phyloP scores from a whole-genome alignment of 2,329 filamentous ascomycete species.

The Xylaria sp. region DNA sequence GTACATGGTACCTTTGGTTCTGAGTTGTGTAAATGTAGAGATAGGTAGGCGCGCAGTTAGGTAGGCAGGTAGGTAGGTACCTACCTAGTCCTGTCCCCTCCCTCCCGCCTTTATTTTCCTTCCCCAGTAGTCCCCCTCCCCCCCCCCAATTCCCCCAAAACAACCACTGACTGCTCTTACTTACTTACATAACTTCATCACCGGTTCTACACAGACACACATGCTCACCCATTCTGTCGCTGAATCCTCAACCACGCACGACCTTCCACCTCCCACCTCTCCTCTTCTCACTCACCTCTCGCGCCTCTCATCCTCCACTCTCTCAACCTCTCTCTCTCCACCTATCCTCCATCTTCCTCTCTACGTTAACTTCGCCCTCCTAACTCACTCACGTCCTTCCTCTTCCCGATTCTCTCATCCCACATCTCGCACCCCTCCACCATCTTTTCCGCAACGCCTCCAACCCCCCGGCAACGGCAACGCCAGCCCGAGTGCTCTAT shows the following conservation, averaged over 20 bases:
- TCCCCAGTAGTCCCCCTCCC: conserved; percentile 20
- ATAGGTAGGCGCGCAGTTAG: too few species aligned
- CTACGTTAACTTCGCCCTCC: conserved; percentile 16
- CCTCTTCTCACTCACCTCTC: conserved; percentile 8
- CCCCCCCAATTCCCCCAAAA: conserved; percentile 9
- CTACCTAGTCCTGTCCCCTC: conserved; percentile 19
- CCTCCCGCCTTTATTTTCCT: conserved; percentile 28
- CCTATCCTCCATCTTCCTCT: conserved; percentile 18
- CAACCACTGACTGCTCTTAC: too few species aligned
- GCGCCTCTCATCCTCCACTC: background rate
- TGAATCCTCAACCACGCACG: conserved; percentile 24
- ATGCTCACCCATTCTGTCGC: conserved; percentile 22
- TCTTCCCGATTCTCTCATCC: conserved; percentile 14
- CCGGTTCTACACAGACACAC: conserved; percentile 26
- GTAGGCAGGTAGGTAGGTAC: too few species aligned
- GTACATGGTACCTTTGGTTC: too few species aligned
- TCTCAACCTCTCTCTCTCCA: conserved; percentile 5
- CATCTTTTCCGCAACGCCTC: conserved; percentile 15
- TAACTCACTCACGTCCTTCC: conserved; percentile 14
- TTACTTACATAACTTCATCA: conserved; percentile 30
- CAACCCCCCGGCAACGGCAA: conserved; percentile 14
- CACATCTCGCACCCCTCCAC: conserved; percentile 20
- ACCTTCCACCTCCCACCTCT: conserved; percentile 24
- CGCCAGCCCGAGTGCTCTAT: conserved; percentile 10
- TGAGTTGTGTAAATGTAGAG: too few species aligned